A percentile compares a stretch with the other conserved stretches of the same genome.
phyloP scores from a whole-genome alignment of 2,329 filamentous ascomycete genomes.

The Fusarium setosum region DNA sequence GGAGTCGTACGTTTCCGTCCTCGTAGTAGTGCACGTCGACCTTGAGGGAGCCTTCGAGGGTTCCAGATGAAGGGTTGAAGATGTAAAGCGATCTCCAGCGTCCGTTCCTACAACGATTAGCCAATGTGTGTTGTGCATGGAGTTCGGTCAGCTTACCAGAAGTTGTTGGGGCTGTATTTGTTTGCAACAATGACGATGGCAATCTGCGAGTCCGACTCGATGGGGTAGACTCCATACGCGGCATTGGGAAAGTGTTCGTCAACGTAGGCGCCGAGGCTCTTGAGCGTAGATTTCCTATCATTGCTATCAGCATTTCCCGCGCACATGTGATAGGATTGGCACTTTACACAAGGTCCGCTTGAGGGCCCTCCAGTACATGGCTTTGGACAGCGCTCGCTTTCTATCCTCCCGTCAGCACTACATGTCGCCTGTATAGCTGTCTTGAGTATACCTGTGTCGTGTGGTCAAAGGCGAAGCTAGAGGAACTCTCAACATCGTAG shows the following conservation, averaged over 20 bases:
- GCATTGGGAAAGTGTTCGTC: conserved; percentile 89
- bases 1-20: conserved; percentile 94
- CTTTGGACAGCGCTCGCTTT: conserved; percentile 88
- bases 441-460: conserved; percentile 70
- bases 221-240: conserved; percentile 85
- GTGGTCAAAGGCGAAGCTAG: conserved; percentile 91
- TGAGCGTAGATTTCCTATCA: conserved; percentile 82
- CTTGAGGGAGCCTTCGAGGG: conserved; percentile 83
- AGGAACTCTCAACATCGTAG: conserved; percentile 89
- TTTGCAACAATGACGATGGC: conserved; percentile 90
- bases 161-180: conserved; percentile 98
- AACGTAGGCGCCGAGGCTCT: conserved; percentile 79
- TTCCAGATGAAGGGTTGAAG: conserved; percentile 75
- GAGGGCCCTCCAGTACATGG: conserved; percentile 79
- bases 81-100: conserved; percentile 94
- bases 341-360: conserved; percentile 84
- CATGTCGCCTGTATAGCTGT: not conserved
- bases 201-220: conserved; percentile 78
- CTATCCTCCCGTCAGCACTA: conserved; percentile 53
- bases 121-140: not conserved
- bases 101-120: conserved; percentile 76
- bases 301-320: conserved; percentile 33
- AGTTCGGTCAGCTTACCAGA: conserved; percentile 72
- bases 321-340: not conserved
- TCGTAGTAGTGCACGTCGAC: conserved; percentile 99